Evolutionary conservation across 345 rosid genomes (phyloP), one percentile per base, ranked within the genome.

Genomic region (Syzygium aromaticum): DNA sequence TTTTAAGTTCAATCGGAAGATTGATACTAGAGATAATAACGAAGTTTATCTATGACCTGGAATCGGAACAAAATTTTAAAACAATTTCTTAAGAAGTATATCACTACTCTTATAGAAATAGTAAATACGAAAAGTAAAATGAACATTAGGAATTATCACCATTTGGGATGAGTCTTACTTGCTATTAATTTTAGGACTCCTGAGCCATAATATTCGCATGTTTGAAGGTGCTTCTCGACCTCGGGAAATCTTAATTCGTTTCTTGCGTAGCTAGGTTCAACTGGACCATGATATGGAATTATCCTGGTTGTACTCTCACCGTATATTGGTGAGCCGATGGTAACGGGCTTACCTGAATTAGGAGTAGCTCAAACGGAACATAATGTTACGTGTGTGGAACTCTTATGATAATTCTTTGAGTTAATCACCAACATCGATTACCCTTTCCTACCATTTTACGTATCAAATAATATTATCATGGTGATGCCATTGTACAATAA

Each of bases 371-470:
- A n/a, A 61, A 63, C 0, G 1, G 3, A n/a, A 63, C 17, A 63
- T 6, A n/a, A 63, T 4, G 8, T n/a, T 2, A n/a, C 2, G 2
- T 2, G 4, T 27, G 38, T 14, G 73, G 19, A 63, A 63, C 9
- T 63, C 38, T 63, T 63, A 63, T n/a, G 38, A 8, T n/a, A n/a
- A 27, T 54, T 54, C 2, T 7, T 0, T 63, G 33, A 61, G 33
- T 1, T 61, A 61, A 33, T n/a, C 27, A 27, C 17, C 2, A 1
- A 5, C 1, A 14, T 3, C 7, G 19, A 9, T n/a, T 4, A 0
- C 19, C 73, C 57, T 54, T 54, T 54, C 1, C 1, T 54, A 22
- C 57, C 57, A 54, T 7, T 54, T 17, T 54, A 54, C 57, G 25
- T 54, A 19, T 54, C 57, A 54, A 54, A 19, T 19, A 54, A 54